Base-by-base conservation (phyloP, 2,329 filamentous ascomycete species). In the Pseudogymnoascus sp. region DNA sequence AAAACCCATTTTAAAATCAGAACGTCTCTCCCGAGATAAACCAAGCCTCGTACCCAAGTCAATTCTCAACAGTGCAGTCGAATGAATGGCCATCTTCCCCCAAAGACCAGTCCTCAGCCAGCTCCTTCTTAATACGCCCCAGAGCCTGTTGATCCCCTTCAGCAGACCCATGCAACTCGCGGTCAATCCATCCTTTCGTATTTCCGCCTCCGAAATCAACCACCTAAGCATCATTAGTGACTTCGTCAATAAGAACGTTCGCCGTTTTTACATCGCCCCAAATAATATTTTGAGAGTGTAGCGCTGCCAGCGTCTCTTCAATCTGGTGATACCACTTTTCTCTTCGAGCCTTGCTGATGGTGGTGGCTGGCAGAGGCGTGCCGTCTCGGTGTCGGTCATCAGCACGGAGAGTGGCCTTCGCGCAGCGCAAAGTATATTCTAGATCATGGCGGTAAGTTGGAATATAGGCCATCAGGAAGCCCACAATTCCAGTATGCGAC, bases 161-260 rank as follows among this genome's bases (percentile, higher is more conserved):
- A 14, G 3, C 21, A 21, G 63, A 64, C 37, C 38, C 59, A 64
- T 56, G 40, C 40, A 64, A 59, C 21, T 64, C 59, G 25, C 2
- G 59, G 36, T 62, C 59, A 62, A 64, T 62, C 63, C 63, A 64
- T n/a, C 59, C 63, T 31, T 43, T 3, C 43, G 59, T 64, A 59
- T 64, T 64, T 64, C 63, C 63, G 28, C 63, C 63, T 62, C 63
- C 63, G 42, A 64, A 64, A 59, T 62, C 63, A 56, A 64, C 59
- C 11, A 64, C 34, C 63, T 23, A 62, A 40, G 40, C 43, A 38
- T 64, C 42, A 59, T 64, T 60, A 36, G 63, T 64, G 8, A 4
- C 16, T 18, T 40, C n/a, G 1, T 40, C n/a, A 40, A 40, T 40
- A 16, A 40, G n/a, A 18, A 40, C 9, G 16, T 40, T 40, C n/a